Percentiles rank a stretch among this genome's conserved stretches.
These are phyloP conservation scores for Chalaropsis thielavioides DNA, from an alignment of 2,329 filamentous ascomycete genomes.

Conservation along the genomic window DNA sequence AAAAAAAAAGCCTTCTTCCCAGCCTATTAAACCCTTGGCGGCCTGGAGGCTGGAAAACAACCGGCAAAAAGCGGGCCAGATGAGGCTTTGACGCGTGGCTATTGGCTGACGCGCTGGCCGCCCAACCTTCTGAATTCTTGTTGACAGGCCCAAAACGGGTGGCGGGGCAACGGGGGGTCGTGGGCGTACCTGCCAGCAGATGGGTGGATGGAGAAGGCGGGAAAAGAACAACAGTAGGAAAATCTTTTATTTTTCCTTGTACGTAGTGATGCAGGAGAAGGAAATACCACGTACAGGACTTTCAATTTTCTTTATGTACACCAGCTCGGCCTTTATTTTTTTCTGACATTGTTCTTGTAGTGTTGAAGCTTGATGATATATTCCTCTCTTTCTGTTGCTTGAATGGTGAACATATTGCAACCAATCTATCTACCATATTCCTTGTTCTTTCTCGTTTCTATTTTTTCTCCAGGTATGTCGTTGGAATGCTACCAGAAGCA, in stretches of 20 bases:
- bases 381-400: neutral
- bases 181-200: too few species aligned
- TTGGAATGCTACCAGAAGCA: neutral
- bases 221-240: neutral
- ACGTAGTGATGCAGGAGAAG: neutral
- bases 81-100: neutral
- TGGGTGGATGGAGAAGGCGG: neutral
- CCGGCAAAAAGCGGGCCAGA: neutral
- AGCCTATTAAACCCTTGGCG: neutral
- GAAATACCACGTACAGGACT: neutral
- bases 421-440: neutral
- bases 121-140: neutral
- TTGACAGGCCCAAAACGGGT: neutral
- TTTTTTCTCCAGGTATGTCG: neutral
- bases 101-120: neutral
- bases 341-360: neutral
- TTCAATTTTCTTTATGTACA: neutral
- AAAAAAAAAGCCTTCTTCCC: neutral
- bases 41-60: neutral
- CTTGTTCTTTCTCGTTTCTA: neutral
- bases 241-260: too few species aligned
- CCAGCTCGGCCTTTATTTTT: neutral
- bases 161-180: neutral
- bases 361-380: neutral
- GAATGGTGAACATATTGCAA: neutral